Conservation (phyloP, 1,284 basidiomycete species). For the Malassezia yamatoensis region DNA sequence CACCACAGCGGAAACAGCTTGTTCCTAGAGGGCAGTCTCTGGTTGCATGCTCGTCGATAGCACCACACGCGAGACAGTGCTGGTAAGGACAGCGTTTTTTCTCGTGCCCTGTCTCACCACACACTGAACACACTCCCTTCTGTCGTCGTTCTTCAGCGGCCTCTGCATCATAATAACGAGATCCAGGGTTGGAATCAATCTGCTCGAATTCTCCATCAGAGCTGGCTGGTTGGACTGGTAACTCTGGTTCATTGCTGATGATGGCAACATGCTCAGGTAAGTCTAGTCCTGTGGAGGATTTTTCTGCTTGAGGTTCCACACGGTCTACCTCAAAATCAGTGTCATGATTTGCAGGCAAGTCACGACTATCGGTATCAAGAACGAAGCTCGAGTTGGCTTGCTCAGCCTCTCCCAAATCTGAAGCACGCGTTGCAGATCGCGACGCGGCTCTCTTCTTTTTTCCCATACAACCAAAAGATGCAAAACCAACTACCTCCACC, state of each 20-base stretch:
- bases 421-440: neutral
- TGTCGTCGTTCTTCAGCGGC: slow-evolving; percentile 9
- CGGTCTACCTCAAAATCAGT: neutral
- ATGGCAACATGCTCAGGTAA: slow-evolving; percentile 15
- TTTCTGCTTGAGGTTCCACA: neutral
- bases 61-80: slow-evolving; percentile 79
- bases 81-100: slow-evolving; percentile 17
- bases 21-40: slow-evolving; percentile 70
- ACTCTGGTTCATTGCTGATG: slow-evolving; percentile 1
- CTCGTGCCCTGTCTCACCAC: slow-evolving; percentile 17
- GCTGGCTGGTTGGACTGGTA: neutral
- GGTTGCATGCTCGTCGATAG: slow-evolving; percentile 70
- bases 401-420: neutral
- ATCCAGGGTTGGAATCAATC: slow-evolving; percentile 2
- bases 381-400: slow-evolving; percentile 11
- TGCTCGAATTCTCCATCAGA: slow-evolving; percentile 13
- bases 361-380: slow-evolving; percentile 9
- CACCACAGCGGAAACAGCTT: slow-evolving; percentile 72
- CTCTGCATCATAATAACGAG: slow-evolving; percentile 17
- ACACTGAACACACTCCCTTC: slow-evolving; percentile 13
- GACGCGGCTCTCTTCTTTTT: slow-evolving; percentile 1
- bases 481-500: neutral
- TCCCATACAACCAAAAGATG: neutral
- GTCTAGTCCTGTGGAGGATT: neutral
- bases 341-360: neutral